Evolutionary conservation across 495 filamentous ascomycete genomes (phyloP).

Genomic region (Aspergillus haitiensis): DNA sequence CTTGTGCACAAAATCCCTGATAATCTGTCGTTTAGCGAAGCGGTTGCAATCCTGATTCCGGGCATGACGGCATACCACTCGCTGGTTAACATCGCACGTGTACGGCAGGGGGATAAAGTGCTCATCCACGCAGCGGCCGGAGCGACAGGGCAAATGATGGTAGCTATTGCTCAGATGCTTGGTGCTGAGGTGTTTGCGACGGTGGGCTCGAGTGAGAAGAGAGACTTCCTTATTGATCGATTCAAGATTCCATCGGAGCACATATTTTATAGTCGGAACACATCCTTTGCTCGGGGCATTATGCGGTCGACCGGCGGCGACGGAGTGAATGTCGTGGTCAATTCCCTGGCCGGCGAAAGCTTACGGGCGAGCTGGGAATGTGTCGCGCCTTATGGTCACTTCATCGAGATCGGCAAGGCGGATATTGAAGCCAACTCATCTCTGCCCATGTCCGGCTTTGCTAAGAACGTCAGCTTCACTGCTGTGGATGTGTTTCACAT

Average conservation of each 20-base stretch:
- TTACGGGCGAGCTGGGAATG: not conserved
- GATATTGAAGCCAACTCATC: not conserved
- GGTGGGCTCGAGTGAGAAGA: slow-evolving; percentile 32
- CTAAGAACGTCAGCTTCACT: not conserved
- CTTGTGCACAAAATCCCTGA: slow-evolving; percentile 17
- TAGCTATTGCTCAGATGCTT: slow-evolving; percentile 50
- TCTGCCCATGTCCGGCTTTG: slow-evolving; percentile 1
- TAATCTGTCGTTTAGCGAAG: slow-evolving; percentile 14
- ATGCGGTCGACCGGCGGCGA: not conserved
- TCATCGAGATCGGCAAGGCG: not conserved
- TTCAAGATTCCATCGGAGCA: slow-evolving; percentile 3
- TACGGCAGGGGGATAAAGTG: slow-evolving; percentile 26
- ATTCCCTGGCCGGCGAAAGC: not conserved
- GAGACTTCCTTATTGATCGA: not conserved
- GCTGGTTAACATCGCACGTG: slow-evolving; percentile 25
- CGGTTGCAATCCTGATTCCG: slow-evolving; percentile 18
- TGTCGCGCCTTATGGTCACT: not conserved
- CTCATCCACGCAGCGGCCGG: slow-evolving; percentile 33
- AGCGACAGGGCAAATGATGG: slow-evolving; percentile 54
- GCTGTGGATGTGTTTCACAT: not conserved
- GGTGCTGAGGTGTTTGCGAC: slow-evolving; percentile 58
- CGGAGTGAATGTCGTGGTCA: slow-evolving; percentile 5
- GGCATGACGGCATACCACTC: slow-evolving; percentile 28
- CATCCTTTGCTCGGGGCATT: not conserved
- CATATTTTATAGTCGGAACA: not conserved